Evolutionary conservation across 768 basidiomycete species (phyloP).

Genomic region (Hericium alpestre): DNA sequence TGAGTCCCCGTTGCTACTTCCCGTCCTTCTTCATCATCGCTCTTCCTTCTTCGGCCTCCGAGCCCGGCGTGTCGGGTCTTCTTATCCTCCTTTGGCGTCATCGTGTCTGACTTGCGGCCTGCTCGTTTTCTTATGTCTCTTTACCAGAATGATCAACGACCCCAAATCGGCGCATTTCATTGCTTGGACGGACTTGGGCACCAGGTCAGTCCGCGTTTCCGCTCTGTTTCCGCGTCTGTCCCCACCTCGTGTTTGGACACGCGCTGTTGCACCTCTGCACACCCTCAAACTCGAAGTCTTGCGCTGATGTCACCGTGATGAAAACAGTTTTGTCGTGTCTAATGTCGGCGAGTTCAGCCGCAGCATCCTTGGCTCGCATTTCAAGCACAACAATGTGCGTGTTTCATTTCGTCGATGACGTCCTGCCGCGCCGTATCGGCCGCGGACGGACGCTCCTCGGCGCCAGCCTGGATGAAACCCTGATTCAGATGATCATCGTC

Average conservation of each 20-base stretch:
- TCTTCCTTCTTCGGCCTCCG: neutral
- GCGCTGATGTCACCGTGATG: neutral
- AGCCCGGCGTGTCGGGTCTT: neutral
- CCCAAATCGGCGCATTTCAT: conserved; percentile 72
- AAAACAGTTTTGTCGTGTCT: conserved; percentile 64
- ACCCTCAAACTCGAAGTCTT: neutral
- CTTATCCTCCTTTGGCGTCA: neutral
- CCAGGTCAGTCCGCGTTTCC: conserved; percentile 30
- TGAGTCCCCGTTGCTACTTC: conserved; percentile 26
- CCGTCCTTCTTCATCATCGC: conserved; percentile 4
- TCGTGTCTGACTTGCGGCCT: too few species aligned
- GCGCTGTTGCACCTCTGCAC: neutral
- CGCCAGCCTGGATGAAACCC: neutral
- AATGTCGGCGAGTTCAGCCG: conserved; percentile 81
- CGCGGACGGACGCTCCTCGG: neutral
- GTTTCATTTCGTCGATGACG: too few species aligned
- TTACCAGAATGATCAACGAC: conserved; percentile 73
- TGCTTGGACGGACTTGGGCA: conserved; percentile 72
- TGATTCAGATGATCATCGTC: neutral
- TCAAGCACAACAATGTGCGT: conserved; percentile 83
- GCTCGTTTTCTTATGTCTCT: neutral
- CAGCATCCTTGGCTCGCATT: conserved; percentile 75
- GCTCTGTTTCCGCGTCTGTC: neutral
- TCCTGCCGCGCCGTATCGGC: too few species aligned
- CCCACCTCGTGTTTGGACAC: neutral